Evolutionary conservation across 73 alveolate genomes (phyloP).

Genomic region (Stentor roeselii): DNA sequence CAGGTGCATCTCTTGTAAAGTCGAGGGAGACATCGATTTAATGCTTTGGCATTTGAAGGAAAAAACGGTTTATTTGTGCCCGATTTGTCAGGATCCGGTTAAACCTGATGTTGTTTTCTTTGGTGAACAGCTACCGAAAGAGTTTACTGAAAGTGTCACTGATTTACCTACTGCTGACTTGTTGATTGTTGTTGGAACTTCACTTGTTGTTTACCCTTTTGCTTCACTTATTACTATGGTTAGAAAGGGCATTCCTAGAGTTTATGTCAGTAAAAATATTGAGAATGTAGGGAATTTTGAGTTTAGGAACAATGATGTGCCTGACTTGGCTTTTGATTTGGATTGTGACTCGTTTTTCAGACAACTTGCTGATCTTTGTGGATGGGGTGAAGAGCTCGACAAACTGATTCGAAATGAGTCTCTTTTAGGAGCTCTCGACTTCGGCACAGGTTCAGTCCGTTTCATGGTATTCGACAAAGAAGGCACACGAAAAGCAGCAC

Average conservation of each 20-base stretch:
- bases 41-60: background rate
- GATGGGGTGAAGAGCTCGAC: slow-evolving; percentile 54
- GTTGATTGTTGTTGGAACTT: slow-evolving; percentile 51
- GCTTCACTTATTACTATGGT: slow-evolving; percentile 32
- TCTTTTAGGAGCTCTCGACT: slow-evolving; percentile 36
- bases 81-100: slow-evolving; percentile 30
- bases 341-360: slow-evolving; percentile 47
- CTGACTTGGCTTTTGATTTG: slow-evolving; percentile 29
- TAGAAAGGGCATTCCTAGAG: slow-evolving; percentile 36
- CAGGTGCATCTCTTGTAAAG: slow-evolving; percentile 43
- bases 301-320: background rate
- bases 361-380: slow-evolving; percentile 44
- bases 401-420: slow-evolving; percentile 25
- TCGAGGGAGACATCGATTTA: background rate
- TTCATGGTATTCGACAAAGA: slow-evolving; percentile 32
- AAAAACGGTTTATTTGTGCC: background rate
- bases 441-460: slow-evolving; percentile 53
- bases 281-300: background rate
- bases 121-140: slow-evolving; percentile 45
- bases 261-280: slow-evolving; percentile 40
- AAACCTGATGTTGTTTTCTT: slow-evolving; percentile 61
- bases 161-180: slow-evolving; percentile 29
- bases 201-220: slow-evolving; percentile 47
- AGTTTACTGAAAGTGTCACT: background rate
- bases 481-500: slow-evolving; percentile 39